Percentiles rank a stretch among this genome's conserved stretches.
Conservation (phyloP, 176 grass and related monocot genomes). For the Juncus effusus region DNA sequence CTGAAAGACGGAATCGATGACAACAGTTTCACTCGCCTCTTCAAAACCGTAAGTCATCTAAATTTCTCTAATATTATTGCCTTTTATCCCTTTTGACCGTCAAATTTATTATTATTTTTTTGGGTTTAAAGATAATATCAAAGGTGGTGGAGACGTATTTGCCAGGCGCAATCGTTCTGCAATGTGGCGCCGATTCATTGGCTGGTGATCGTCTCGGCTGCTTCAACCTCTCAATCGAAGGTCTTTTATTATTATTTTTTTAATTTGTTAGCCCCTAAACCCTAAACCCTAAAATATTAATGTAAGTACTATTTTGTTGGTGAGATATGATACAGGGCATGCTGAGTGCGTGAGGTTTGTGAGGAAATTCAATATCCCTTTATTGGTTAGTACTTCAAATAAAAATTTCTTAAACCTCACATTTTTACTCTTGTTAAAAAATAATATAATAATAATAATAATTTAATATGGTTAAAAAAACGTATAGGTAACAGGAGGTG, state of each 20-base stretch:
- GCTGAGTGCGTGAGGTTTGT: constrained; percentile 97
- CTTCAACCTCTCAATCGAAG: constrained; percentile 99
- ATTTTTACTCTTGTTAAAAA: constrained; percentile 1
- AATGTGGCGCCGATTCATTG: constrained; percentile 98
- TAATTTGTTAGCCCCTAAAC: not conserved
- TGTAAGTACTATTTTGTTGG: not conserved
- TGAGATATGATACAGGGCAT: constrained; percentile 54
- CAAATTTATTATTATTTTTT: constrained; percentile 20
- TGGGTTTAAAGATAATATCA: constrained; percentile 60
- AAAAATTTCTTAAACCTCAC: not conserved
- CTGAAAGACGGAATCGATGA: constrained; percentile 99
- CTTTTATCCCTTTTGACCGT: not conserved
- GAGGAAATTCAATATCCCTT: constrained; percentile 95
- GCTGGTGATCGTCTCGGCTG: constrained; percentile 91
- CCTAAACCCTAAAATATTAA: not conserved
- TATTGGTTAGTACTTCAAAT: constrained; percentile 60
- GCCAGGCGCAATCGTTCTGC: constrained; percentile 95
- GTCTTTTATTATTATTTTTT: constrained; percentile 32
- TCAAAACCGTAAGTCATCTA: constrained; percentile 51
- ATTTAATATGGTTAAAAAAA: constrained; percentile 9
- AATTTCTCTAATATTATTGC: not conserved
- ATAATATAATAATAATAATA: not conserved
- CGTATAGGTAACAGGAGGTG: constrained; percentile 86
- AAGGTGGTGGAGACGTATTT: constrained; percentile 92
- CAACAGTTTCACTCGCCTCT: constrained; percentile 79